Evolutionary conservation across 2,329 filamentous ascomycete species (phyloP).

Genomic region (Stagonosporopsis tanaceti): DNA sequence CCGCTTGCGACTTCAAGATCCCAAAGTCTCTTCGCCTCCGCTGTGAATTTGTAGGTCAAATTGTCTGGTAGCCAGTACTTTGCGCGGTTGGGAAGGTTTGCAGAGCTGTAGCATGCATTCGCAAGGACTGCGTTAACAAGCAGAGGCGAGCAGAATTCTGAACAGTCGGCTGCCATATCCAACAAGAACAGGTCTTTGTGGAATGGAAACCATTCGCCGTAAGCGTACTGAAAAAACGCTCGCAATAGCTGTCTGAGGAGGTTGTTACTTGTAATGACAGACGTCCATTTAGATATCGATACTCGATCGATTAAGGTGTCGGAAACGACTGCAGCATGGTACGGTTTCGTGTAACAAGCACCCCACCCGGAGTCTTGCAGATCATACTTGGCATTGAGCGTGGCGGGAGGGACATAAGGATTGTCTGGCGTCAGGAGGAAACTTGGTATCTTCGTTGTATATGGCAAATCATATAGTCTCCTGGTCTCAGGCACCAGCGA

Average conservation of each 20-base stretch:
- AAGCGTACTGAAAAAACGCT: conserved; percentile 5
- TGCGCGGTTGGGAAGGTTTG: background rate
- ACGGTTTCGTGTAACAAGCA: conserved; percentile 1
- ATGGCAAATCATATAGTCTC: conserved; percentile 28
- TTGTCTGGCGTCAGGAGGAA: conserved; percentile 5
- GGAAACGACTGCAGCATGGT: conserved; percentile 3
- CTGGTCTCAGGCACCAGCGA: conserved; percentile 22
- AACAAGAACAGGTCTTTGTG: conserved; percentile 7
- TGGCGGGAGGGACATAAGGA: background rate
- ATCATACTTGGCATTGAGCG: background rate
- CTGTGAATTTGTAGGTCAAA: conserved; percentile 19
- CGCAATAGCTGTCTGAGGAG: conserved; percentile 2
- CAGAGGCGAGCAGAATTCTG: conserved; percentile 6
- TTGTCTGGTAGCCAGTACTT: conserved; percentile 22
- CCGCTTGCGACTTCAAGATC: conserved; percentile 11
- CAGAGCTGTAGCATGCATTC: conserved; percentile 1
- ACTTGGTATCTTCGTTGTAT: conserved; percentile 1
- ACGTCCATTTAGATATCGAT: conserved; percentile 4
- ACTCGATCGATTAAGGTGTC: background rate
- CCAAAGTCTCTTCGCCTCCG: conserved; percentile 25
- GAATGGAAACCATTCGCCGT: conserved; percentile 4
- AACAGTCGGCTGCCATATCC: conserved; percentile 2
- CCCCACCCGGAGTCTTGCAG: background rate
- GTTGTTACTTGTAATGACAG: background rate
- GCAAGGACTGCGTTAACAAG: conserved; percentile 12